Conservation (phyloP, 2,329 filamentous ascomycete species). For the Orbilia ellipsospora region DNA sequence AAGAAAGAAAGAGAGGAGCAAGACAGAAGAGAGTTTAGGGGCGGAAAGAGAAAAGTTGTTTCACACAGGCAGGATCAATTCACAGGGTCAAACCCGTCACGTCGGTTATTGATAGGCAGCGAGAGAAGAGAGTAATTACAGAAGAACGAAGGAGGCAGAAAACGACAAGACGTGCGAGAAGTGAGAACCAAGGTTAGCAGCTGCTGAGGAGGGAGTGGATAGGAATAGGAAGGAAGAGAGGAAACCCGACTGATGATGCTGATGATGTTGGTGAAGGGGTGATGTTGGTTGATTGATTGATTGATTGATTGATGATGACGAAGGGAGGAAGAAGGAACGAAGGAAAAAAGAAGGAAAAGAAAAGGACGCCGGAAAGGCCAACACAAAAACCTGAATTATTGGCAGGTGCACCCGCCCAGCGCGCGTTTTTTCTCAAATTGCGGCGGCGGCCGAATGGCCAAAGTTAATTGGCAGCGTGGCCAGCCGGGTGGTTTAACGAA, state of each 20-base stretch:
- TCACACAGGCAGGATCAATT: slow-evolving; percentile 4
- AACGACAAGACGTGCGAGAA: neutral
- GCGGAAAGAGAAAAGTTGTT: slow-evolving; percentile 17
- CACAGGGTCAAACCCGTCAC: slow-evolving; percentile 43
- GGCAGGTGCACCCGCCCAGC: neutral
- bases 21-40: slow-evolving; percentile 47
- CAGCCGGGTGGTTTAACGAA: slow-evolving; percentile 14
- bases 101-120: slow-evolving; percentile 8
- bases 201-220: slow-evolving; percentile 46
- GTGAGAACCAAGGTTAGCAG: slow-evolving; percentile 7
- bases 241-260: slow-evolving; percentile 44
- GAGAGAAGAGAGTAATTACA: slow-evolving; percentile 1
- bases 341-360: slow-evolving; percentile 2
- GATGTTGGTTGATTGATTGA: slow-evolving; percentile 20
- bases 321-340: slow-evolving; percentile 30
- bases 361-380: slow-evolving; percentile 10
- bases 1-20: slow-evolving; percentile 22
- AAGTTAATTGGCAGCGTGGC: slow-evolving; percentile 21
- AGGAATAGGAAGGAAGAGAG: slow-evolving; percentile 54
- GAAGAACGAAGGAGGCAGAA: slow-evolving; percentile 8
- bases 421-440: neutral
- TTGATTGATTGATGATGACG: slow-evolving; percentile 31
- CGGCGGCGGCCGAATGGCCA: neutral
- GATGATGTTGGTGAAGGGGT: slow-evolving; percentile 30
- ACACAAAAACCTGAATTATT: neutral